Conservation (phyloP, 2,329 filamentous ascomycete genomes). For the Colletotrichum sidae region DNA sequence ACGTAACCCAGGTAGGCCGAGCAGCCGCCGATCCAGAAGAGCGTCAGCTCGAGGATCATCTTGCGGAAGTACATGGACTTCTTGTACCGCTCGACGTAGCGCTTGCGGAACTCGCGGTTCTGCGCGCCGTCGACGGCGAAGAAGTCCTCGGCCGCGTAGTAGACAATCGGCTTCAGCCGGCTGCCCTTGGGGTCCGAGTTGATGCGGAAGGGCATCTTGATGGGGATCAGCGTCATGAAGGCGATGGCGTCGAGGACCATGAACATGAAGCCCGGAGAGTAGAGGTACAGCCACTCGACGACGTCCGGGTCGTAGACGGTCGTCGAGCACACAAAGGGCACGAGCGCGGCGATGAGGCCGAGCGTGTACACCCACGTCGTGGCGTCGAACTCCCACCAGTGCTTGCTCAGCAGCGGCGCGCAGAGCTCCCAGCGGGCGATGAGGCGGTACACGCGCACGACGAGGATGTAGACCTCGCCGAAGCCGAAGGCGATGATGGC, state of each 20-base stretch:
- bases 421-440: slow-evolving; percentile 28
- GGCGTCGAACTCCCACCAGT: slow-evolving; percentile 34
- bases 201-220: slow-evolving; percentile 32
- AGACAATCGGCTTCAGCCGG: slow-evolving; percentile 34
- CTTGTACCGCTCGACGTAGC: slow-evolving; percentile 31
- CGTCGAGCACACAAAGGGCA: slow-evolving; percentile 32
- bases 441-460: slow-evolving; percentile 34
- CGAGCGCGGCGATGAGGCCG: slow-evolving; percentile 33
- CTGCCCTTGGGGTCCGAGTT: slow-evolving; percentile 33
- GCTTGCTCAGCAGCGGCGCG: slow-evolving; percentile 31
- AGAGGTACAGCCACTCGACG: slow-evolving; percentile 35
- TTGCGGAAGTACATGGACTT: slow-evolving; percentile 37
- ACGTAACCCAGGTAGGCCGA: slow-evolving; percentile 29
- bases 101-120: slow-evolving; percentile 34
- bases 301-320: slow-evolving; percentile 32
- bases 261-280: slow-evolving; percentile 35
- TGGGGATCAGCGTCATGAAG: slow-evolving; percentile 31
- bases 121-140: slow-evolving; percentile 35
- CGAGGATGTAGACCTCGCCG: slow-evolving; percentile 35
- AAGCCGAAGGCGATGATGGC: slow-evolving; percentile 35
- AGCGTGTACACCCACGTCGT: slow-evolving; percentile 35
- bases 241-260: slow-evolving; percentile 34
- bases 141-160: slow-evolving; percentile 36
- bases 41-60: slow-evolving; percentile 34
- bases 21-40: slow-evolving; percentile 36